Percentiles rank a stretch among this genome's conserved stretches.
Conservation (phyloP, 306 rosid species). For the Vachellia collinsii region DNA sequence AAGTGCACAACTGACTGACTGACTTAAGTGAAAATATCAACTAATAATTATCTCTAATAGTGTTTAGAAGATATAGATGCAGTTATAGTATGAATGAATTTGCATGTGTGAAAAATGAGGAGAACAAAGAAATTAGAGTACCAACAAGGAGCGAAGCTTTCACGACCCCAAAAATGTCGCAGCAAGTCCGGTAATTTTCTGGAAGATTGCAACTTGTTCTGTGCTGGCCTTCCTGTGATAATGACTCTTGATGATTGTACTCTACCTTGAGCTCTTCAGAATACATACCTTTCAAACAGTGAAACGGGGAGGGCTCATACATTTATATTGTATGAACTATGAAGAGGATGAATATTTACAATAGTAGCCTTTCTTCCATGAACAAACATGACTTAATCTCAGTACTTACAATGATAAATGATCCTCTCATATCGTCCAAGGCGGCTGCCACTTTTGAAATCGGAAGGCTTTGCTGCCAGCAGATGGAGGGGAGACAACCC, state of each 20-base stretch:
- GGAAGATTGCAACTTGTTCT: no score
- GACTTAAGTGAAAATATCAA: neutral
- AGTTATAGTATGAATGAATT: neutral
- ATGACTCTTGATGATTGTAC: no score
- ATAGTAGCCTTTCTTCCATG: neutral
- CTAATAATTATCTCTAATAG: no score
- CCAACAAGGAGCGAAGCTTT: neutral
- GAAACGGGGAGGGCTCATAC: no score
- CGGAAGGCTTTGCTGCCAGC: conserved; percentile 58
- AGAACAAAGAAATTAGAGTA: neutral
- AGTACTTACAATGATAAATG: conserved; percentile 48
- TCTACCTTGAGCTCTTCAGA: no score
- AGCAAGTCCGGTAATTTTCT: no score
- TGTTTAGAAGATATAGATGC: no score
- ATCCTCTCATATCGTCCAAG: conserved; percentile 35
- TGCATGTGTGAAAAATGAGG: neutral
- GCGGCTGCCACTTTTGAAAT: conserved; percentile 58
- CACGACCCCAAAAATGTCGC: neutral
- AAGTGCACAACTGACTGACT: neutral
- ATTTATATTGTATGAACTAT: no score
- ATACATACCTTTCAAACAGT: no score
- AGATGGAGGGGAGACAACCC: conserved; percentile 67
- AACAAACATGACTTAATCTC: neutral
- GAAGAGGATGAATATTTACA: no score
- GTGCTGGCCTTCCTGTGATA: no score